These are phyloP conservation scores for Apostasia shenzhenica DNA, from an alignment of 106 monocot genomes.

Conservation along the genomic window DNA sequence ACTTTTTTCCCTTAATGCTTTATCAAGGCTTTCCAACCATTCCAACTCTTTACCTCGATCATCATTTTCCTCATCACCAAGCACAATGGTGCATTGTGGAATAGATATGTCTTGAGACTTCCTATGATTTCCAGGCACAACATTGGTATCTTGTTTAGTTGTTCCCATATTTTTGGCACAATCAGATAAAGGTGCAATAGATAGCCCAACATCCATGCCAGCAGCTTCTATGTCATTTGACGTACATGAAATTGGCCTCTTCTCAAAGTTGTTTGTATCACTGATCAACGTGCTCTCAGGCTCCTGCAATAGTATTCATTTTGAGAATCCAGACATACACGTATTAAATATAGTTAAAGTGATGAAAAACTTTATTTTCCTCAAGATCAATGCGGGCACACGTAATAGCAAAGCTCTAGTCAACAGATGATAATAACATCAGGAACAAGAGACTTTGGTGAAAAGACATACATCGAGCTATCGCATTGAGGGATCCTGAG, in stretches of 20 bases:
- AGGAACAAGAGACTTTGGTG: too few relatives aligned
- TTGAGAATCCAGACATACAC: neutral
- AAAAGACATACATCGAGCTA: too few relatives aligned
- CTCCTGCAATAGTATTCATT: neutral
- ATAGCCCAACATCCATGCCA: neutral
- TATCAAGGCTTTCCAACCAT: constrained; percentile 44
- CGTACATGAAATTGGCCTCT: neutral
- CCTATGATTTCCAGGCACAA: constrained; percentile 9
- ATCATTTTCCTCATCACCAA: constrained; percentile 15
- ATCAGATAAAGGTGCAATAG: constrained; percentile 15
- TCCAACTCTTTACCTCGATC: constrained; percentile 26
- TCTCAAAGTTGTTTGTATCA: constrained; percentile 8
- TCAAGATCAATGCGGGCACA: too few relatives aligned
- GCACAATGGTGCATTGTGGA: constrained; percentile 6
- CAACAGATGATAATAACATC: too few relatives aligned
- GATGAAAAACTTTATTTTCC: neutral
- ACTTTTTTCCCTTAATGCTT: constrained; percentile 18
- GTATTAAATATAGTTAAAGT: neutral
- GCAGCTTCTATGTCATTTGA: constrained; percentile 3
- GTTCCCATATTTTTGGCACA: constrained; percentile 12
- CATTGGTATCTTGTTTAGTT: constrained; percentile 10
- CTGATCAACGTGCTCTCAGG: constrained; percentile 1
- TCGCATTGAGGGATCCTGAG: too few relatives aligned
- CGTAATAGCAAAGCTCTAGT: too few relatives aligned
- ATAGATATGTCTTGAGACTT: constrained; percentile 25